phyloP scores from a whole-genome alignment of 164 flowering plant species.

The Dillenia turbinata region DNA sequence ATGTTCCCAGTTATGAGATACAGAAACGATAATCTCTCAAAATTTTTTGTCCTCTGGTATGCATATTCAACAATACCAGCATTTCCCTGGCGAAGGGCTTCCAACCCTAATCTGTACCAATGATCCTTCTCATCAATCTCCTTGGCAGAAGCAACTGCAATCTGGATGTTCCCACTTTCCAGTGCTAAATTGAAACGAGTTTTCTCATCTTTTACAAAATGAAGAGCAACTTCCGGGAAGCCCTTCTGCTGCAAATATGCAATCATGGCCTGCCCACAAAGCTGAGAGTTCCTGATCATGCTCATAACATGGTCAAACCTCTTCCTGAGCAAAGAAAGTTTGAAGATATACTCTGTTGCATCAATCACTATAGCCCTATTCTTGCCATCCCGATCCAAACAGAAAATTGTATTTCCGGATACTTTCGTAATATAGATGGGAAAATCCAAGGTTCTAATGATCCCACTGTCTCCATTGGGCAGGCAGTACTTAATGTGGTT shows the following conservation, averaged over 20 bases:
- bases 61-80: conserved; percentile 89
- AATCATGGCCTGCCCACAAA: conserved; percentile 93
- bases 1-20: conserved; percentile 83
- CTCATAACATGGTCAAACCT: conserved; percentile 77
- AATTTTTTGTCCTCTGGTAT: conserved; percentile 88
- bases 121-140: conserved; percentile 85
- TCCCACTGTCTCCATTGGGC: conserved; percentile 81
- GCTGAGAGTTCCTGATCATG: conserved; percentile 72
- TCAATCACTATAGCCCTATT: conserved; percentile 60
- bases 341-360: conserved; percentile 80
- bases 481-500: conserved; percentile 89
- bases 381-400: conserved; percentile 76
- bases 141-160: conserved; percentile 82
- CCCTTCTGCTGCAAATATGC: conserved; percentile 95
- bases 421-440: conserved; percentile 76
- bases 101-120: conserved; percentile 87
- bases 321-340: conserved; percentile 56
- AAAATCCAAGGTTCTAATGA: conserved; percentile 72
- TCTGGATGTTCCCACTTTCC: conserved; percentile 87
- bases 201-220: conserved; percentile 84
- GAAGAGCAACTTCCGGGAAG: conserved; percentile 87
- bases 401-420: conserved; percentile 56
- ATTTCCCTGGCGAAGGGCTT: conserved; percentile 94
- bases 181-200: conserved; percentile 82
- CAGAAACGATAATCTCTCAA: conserved; percentile 81